phyloP scores from a whole-genome alignment of 192 early-diverging fungal species.

The Dissophora globulifera region DNA sequence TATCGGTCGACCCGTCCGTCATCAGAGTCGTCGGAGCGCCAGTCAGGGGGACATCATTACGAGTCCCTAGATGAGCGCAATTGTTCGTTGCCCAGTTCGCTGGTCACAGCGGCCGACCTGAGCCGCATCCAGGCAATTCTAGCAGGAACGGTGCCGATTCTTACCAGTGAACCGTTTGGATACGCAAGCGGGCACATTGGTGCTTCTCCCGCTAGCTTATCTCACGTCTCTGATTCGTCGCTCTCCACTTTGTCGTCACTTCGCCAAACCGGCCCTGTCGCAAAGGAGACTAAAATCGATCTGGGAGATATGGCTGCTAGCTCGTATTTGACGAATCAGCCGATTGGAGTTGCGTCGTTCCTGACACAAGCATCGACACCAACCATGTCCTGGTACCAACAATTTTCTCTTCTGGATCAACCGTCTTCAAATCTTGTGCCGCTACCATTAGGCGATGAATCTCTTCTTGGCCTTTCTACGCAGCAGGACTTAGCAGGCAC shows the following conservation, averaged over 20 bases:
- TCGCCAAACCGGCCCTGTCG: not conserved
- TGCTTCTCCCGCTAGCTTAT: not conserved
- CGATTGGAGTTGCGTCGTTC: not conserved
- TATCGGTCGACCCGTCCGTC: too few relatives aligned
- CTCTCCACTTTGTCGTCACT: not conserved
- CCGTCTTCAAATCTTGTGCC: not conserved
- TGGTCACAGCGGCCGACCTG: not conserved
- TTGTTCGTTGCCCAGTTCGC: not conserved
- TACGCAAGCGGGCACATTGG: not conserved
- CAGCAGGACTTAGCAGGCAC: not conserved
- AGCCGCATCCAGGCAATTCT: not conserved
- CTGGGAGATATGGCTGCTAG: too few relatives aligned
- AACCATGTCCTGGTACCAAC: slow-evolving; percentile 28
- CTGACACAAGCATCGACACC: not conserved
- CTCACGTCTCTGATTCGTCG: not conserved
- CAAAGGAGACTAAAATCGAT: too few relatives aligned
- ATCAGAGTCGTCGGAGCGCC: too few relatives aligned
- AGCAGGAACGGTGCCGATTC: not conserved
- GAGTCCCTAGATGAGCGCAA: not conserved
- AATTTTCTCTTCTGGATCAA: slow-evolving; percentile 23
- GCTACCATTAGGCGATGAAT: too few relatives aligned
- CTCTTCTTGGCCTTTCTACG: not conserved
- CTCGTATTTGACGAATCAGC: not conserved
- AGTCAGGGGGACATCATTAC: not conserved
- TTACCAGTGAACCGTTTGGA: not conserved